A percentile compares a stretch with the other conserved stretches of the same genome.
Evolutionary conservation across 768 basidiomycete genomes (phyloP).

Genomic region (Phylloporus arenicola): DNA sequence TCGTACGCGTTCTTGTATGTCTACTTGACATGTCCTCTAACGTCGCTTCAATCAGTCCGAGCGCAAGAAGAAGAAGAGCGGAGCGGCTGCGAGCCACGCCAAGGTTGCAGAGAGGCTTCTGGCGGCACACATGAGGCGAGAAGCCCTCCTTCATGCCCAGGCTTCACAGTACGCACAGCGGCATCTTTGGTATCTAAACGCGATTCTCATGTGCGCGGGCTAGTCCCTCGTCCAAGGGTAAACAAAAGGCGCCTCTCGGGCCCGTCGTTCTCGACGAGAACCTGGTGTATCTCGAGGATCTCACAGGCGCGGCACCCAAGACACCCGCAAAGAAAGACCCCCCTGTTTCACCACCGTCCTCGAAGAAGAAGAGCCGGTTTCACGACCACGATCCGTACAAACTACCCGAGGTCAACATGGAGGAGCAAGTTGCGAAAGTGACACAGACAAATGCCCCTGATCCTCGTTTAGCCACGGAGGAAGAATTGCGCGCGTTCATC

Average conservation of each 20-base stretch:
- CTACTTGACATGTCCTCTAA: conserved; percentile 3
- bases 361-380: conserved; percentile 58
- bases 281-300: conserved; percentile 86
- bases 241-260: conserved; percentile 41
- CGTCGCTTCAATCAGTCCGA: conserved; percentile 51
- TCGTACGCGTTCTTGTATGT: conserved; percentile 48
- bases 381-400: conserved; percentile 87
- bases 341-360: conserved; percentile 41
- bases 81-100: conserved; percentile 79
- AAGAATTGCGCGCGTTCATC: conserved; percentile 87
- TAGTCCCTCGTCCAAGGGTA: conserved; percentile 35
- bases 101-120: conserved; percentile 88
- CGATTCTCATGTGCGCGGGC: neutral
- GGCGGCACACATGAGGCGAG: conserved; percentile 87
- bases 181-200: neutral
- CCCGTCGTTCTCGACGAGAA: conserved; percentile 59
- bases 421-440: conserved; percentile 55
- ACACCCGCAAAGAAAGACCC: conserved; percentile 39
- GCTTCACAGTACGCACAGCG: conserved; percentile 35
- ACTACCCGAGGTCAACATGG: conserved; percentile 79
- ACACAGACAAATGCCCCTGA: conserved; percentile 65
- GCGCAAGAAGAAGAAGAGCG: conserved; percentile 84
- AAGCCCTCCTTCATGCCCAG: conserved; percentile 67
- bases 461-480: conserved; percentile 92
- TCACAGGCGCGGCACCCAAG: conserved; percentile 49